phyloP scores from a whole-genome alignment of 495 filamentous ascomycete genomes.

The Aspergillus saccharolyticus region DNA sequence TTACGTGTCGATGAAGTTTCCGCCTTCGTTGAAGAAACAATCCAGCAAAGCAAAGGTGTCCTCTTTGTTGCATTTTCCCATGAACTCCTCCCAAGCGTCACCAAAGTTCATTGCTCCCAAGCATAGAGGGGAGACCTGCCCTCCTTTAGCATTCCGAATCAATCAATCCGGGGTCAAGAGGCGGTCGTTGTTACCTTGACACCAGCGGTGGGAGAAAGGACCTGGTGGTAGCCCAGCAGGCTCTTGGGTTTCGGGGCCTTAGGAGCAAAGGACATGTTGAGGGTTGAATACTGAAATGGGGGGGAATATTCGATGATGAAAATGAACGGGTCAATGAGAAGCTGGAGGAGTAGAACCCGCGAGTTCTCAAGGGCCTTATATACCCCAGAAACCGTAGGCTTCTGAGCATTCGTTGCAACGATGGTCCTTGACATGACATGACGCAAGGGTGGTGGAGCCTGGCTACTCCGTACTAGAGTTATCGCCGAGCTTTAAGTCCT shows the following conservation, averaged over 20 bases:
- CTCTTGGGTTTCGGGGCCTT: slow-evolving; percentile 11
- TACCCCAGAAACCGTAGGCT: neutral
- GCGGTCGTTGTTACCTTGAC: neutral
- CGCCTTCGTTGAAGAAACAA: slow-evolving; percentile 10
- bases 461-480: neutral
- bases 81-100: slow-evolving; percentile 7
- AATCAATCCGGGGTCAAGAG: too few species aligned
- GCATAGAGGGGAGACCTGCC: slow-evolving; percentile 13
- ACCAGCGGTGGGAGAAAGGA: slow-evolving; percentile 1
- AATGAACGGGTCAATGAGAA: neutral
- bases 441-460: neutral
- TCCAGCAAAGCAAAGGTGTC: slow-evolving; percentile 10
- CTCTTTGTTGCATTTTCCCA: slow-evolving; percentile 12
- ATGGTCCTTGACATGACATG: neutral
- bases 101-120: slow-evolving; percentile 14
- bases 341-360: neutral
- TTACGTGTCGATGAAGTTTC: slow-evolving; percentile 17
- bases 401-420: neutral
- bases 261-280: slow-evolving; percentile 12
- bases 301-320: neutral
- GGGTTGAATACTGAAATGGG: neutral
- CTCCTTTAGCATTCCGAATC: too few species aligned
- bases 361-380: neutral
- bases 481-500: neutral
- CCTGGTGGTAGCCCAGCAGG: slow-evolving; percentile 12